phyloP scores from a whole-genome alignment of 208 protist species.

The Leishmania guyanensis region DNA sequence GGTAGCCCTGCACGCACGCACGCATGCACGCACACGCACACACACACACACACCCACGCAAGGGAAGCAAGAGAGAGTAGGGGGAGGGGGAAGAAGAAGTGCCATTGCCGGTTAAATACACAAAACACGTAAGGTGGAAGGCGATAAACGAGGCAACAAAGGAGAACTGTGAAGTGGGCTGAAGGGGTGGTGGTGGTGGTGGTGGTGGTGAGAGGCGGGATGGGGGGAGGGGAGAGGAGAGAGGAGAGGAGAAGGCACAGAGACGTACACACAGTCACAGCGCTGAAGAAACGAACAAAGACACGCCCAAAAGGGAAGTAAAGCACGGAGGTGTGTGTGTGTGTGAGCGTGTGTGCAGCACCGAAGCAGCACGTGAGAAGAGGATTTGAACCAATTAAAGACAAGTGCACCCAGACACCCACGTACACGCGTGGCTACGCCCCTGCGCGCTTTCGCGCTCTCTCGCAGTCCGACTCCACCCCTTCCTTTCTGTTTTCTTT shows the following conservation, averaged over 20 bases:
- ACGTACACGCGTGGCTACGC: neutral
- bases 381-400: neutral
- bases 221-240: too few species aligned
- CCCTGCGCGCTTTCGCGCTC: too few species aligned
- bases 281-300: too few species aligned
- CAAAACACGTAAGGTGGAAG: neutral
- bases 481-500: too few species aligned
- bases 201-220: too few species aligned
- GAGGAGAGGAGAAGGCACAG: too few species aligned
- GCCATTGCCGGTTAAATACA: neutral
- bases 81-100: neutral
- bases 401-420: neutral
- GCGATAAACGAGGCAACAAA: neutral
- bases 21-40: constrained; percentile 3
- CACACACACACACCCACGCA: neutral
- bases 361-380: constrained; percentile 7
- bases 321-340: neutral
- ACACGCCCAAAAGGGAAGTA: too few species aligned
- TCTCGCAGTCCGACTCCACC: too few species aligned
- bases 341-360: neutral
- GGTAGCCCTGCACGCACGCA: neutral
- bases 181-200: too few species aligned
- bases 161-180: neutral
- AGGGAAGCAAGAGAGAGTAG: neutral
- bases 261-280: too few species aligned